Evolutionary conservation across 23 red algal species (phyloP).

Genomic region (Gracilariopsis chorda): DNA sequence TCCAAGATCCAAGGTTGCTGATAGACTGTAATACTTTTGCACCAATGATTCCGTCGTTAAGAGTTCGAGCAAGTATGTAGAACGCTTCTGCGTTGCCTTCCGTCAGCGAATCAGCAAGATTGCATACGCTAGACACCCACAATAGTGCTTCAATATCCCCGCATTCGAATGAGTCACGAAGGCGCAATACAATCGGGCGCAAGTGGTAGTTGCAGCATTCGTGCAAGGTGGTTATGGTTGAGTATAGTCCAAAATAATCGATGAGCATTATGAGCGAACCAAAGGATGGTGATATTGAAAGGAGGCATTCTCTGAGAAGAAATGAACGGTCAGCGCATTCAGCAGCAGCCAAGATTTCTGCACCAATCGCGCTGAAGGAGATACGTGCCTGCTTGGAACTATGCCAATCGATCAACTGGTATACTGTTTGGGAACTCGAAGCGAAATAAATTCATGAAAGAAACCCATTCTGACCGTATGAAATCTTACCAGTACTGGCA

Average conservation of each 20-base stretch:
- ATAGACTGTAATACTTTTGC: neutral
- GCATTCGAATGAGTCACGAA: slow-evolving; percentile 12
- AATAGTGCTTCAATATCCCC: neutral
- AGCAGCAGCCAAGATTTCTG: neutral
- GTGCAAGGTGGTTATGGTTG: neutral
- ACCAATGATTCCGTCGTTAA: neutral
- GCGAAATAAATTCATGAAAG: too few species aligned
- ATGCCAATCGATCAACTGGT: neutral
- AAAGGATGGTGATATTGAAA: neutral
- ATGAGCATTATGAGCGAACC: neutral
- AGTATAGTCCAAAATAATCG: neutral
- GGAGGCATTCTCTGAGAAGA: too few species aligned
- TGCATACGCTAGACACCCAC: neutral
- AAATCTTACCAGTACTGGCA: too few species aligned
- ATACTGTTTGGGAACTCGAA: too few species aligned
- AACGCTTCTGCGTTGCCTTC: neutral
- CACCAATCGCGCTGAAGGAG: neutral
- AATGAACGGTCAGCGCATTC: neutral
- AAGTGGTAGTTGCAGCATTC: neutral
- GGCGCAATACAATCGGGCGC: neutral
- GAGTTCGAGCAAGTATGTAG: neutral
- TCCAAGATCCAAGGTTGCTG: neutral
- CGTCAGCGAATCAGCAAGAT: neutral
- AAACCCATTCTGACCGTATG: too few species aligned
- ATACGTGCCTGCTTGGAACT: neutral